phyloP scores from a whole-genome alignment of 331 rosid genomes.

The Quercus phellos region DNA sequence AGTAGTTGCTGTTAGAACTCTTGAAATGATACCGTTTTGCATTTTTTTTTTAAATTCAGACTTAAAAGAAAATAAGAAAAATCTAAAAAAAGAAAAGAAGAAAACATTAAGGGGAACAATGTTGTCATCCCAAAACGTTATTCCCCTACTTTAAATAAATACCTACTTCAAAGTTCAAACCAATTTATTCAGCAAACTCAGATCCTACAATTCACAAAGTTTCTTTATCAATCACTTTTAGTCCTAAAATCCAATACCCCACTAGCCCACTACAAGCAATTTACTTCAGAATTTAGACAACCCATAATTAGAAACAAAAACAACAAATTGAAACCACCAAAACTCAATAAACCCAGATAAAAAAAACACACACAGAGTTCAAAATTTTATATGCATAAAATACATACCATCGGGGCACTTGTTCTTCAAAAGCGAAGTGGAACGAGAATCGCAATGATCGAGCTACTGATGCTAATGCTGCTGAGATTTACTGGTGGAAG shows the following conservation, averaged over 20 bases:
- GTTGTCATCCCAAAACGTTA: too few species aligned
- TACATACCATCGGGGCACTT: conserved; percentile 46
- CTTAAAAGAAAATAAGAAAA: too few species aligned
- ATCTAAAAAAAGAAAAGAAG: too few species aligned
- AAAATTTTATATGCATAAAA: not conserved
- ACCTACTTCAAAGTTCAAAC: not conserved
- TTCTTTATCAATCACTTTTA: not conserved
- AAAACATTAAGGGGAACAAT: too few species aligned
- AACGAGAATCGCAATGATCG: too few species aligned
- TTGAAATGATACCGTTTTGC: too few species aligned
- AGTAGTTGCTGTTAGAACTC: too few species aligned
- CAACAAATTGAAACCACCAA: not conserved
- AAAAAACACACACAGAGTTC: too few species aligned
- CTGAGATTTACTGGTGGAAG: conserved; percentile 45
- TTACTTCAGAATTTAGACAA: not conserved
- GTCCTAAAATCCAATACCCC: not conserved
- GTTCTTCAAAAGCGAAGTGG: conserved; percentile 40
- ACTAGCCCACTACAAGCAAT: not conserved
- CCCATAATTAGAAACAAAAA: not conserved
- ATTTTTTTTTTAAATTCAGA: too few species aligned
- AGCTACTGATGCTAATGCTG: conserved; percentile 12
- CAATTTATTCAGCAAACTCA: not conserved
- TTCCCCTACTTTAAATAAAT: not conserved
- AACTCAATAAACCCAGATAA: not conserved
- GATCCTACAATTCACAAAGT: not conserved